Evolutionary conservation across 257 asterid genomes (phyloP).

Genomic region (Solanum medicagineum): DNA sequence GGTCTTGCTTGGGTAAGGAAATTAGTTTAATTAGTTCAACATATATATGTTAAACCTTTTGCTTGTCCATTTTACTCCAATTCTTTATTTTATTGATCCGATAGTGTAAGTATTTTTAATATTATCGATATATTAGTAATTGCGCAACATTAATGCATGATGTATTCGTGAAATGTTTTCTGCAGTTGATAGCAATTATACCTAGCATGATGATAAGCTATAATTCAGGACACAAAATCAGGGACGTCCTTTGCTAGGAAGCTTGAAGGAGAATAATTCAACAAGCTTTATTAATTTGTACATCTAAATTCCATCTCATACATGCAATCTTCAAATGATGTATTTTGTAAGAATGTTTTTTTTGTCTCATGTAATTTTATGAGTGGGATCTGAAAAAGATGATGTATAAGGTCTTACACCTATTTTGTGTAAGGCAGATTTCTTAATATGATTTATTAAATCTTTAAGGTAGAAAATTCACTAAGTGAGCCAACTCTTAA

Average conservation of each 20-base stretch:
- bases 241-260: background rate
- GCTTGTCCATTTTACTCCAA: background rate
- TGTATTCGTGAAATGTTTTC: background rate
- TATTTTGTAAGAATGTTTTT: background rate
- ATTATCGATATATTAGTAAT: background rate
- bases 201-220: constrained; percentile 4
- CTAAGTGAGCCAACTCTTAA: too few relatives aligned
- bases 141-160: background rate
- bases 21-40: background rate
- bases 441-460: too few relatives aligned
- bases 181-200: constrained; percentile 12
- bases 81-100: background rate
- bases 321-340: background rate
- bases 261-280: background rate
- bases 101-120: background rate
- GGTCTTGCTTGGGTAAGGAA: constrained; percentile 17
- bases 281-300: background rate
- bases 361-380: background rate
- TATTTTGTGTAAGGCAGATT: too few relatives aligned
- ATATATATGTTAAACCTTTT: background rate
- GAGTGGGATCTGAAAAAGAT: background rate
- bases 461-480: too few relatives aligned
- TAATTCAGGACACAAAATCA: background rate
- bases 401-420: background rate
- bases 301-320: background rate